Evolutionary conservation across 1,284 basidiomycete genomes (phyloP).

Genomic region (Cutaneotrichosporon cavernicola): DNA sequence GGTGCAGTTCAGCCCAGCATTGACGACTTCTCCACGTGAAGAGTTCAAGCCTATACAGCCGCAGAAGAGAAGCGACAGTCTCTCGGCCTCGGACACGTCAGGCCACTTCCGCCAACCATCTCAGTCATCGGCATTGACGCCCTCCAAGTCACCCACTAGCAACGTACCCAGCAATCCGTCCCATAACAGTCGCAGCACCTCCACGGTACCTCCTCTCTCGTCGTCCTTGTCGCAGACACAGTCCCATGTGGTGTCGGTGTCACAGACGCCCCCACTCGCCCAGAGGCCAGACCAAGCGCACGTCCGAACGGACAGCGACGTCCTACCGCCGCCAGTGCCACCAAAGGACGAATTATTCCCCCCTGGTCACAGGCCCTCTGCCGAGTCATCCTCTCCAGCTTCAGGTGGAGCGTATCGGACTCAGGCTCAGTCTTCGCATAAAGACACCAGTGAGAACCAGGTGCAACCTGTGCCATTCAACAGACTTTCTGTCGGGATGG

Average conservation of each 20-base stretch:
- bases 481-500: neutral
- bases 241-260: neutral
- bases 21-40: neutral
- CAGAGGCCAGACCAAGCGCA: neutral
- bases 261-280: neutral
- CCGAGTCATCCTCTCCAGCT: neutral
- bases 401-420: neutral
- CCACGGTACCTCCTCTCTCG: neutral
- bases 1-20: neutral
- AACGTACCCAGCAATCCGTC: neutral
- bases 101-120: neutral
- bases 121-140: neutral
- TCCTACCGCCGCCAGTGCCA: neutral
- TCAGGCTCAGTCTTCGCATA: neutral
- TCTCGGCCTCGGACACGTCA: neutral
- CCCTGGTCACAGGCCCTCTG: neutral
- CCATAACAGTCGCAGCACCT: neutral
- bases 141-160: neutral
- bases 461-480: neutral
- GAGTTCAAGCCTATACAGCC: neutral
- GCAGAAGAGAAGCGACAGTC: neutral
- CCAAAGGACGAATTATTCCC: neutral
- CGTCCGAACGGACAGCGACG: neutral
- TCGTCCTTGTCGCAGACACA: neutral
- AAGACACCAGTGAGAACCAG: neutral